A percentile compares a stretch with the other conserved stretches of the same genome.
These are phyloP conservation scores for Durio zibethinus DNA, from an alignment of 345 rosid species.

Conservation along the genomic window DNA sequence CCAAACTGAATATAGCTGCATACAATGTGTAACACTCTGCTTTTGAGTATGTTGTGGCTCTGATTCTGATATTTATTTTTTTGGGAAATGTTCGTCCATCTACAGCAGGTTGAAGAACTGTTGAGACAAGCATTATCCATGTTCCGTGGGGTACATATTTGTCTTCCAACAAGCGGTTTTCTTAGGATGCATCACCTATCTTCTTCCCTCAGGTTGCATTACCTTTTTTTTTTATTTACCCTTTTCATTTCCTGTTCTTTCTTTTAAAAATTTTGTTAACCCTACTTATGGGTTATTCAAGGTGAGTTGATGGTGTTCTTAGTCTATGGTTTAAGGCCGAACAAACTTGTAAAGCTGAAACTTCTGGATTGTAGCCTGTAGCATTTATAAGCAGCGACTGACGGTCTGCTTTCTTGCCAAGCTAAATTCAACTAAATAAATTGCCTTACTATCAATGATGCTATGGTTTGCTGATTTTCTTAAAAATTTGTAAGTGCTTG, in stretches of 20 bases:
- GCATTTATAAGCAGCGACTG: not conserved
- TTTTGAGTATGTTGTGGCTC: not conserved
- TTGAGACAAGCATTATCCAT: slow-evolving; percentile 21
- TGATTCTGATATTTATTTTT: slow-evolving; percentile 14
- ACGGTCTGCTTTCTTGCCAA: not conserved
- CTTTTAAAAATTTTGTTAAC: too few species aligned
- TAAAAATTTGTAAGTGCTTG: not conserved
- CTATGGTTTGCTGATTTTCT: not conserved
- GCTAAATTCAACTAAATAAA: slow-evolving; percentile 2
- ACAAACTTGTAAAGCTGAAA: slow-evolving; percentile 24
- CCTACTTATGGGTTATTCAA: slow-evolving; percentile 25
- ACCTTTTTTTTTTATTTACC: slow-evolving; percentile 24
- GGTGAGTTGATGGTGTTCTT: slow-evolving; percentile 10
- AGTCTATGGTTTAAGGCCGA: slow-evolving; percentile 17
- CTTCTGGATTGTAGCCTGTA: slow-evolving; percentile 23
- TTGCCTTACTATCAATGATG: not conserved
- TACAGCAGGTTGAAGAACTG: slow-evolving; percentile 44
- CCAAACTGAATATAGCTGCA: not conserved
- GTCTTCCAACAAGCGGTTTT: slow-evolving; percentile 37
- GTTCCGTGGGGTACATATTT: slow-evolving; percentile 16
- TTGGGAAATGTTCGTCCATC: slow-evolving; percentile 46
- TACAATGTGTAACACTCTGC: slow-evolving; percentile 9
- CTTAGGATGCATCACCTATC: slow-evolving; percentile 40
- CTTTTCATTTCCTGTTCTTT: not conserved
- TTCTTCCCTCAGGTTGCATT: slow-evolving; percentile 40